Conservation (phyloP, 2,329 filamentous ascomycete genomes). For the Penicillium sp. region DNA sequence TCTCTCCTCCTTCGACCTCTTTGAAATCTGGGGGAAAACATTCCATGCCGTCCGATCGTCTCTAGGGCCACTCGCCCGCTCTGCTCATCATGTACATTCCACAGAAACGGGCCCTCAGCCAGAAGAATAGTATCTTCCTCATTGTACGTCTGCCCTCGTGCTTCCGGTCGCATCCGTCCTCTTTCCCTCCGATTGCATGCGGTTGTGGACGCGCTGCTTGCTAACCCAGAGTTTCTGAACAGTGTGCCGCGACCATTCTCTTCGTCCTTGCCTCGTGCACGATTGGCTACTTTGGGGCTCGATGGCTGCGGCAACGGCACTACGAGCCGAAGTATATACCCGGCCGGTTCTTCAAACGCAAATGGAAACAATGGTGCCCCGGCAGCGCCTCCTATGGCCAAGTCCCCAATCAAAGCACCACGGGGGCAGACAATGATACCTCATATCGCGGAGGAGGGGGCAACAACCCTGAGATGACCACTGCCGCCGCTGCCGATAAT, state of each 20-base stretch:
- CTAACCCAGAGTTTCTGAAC: conserved; percentile 10
- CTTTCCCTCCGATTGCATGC: neutral
- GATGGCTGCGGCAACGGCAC: conserved; percentile 49
- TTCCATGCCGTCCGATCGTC: conserved; percentile 24
- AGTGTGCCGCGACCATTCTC: conserved; percentile 37
- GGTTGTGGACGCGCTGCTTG: neutral
- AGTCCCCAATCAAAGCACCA: conserved; percentile 32
- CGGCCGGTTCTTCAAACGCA: conserved; percentile 54
- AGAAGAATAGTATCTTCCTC: conserved; percentile 34
- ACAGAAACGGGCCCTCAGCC: conserved; percentile 21
- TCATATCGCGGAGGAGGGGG: conserved; percentile 32
- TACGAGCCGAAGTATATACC: conserved; percentile 57
- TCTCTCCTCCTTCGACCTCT: conserved; percentile 10
- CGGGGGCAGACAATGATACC: conserved; percentile 25
- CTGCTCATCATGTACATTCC: conserved; percentile 28
- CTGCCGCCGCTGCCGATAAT: conserved; percentile 33
- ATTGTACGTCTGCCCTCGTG: conserved; percentile 29
- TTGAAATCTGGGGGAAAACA: conserved; percentile 14
- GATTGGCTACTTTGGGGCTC: conserved; percentile 35
- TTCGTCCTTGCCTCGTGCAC: conserved; percentile 34
- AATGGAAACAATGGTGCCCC: conserved; percentile 56
- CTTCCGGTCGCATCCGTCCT: conserved; percentile 9
- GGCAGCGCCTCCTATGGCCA: conserved; percentile 48
- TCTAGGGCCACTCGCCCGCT: conserved; percentile 21
- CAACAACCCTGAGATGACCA: conserved; percentile 34